Base-by-base conservation (phyloP, 2,329 filamentous ascomycete species). In the Sarocladiaceae sp. region DNA sequence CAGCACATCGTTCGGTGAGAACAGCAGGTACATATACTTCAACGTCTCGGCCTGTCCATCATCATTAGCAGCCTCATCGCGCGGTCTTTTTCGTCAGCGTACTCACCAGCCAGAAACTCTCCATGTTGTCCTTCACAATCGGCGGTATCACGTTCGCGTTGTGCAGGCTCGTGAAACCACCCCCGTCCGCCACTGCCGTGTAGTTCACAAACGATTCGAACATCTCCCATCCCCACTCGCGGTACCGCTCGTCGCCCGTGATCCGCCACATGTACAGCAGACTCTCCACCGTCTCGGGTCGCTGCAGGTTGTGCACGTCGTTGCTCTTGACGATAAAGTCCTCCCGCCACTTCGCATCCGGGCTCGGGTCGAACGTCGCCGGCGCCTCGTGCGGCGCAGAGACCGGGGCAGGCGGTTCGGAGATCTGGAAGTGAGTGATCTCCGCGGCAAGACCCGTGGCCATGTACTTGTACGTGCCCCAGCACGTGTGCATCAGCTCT, bases 221-320 rank as follows among this genome's bases (percentile, higher is more conserved):
- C 83, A 98, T 97, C 55, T 95, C 84, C 93, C 93, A 98, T 12
- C 93, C 93, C 91, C 91, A 97, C 56, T 96, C 82, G 20, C 93
- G 80, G 65, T 98, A 98, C 52, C 81, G 83, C 31, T 78, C 72
- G 50, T 98, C 90, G 20, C 86, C 88, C 1, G 93, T 98, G 62
- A 98, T 95, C 50, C 93, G 83, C 85, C 91, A 98, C 89, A 98
- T 95, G 69, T 97, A 95, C 58, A 98, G 90, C 49, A 98, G 69
- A 48, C 83, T 90, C 68, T 98, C 93, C n/a, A 96, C 83, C 0
- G 93, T 96, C 69, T 98, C 93, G 0, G 93, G 93, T 24, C 93
- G 80, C 65, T 97, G 93, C 26, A 98, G 73, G 59, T 98, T 98
- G 67, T 97, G 93, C 43, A 76, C 70, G 61, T 98, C 93, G n/a